Evolutionary conservation across 345 rosid genomes (phyloP).

Genomic region (Eucalyptus tenuipes): DNA sequence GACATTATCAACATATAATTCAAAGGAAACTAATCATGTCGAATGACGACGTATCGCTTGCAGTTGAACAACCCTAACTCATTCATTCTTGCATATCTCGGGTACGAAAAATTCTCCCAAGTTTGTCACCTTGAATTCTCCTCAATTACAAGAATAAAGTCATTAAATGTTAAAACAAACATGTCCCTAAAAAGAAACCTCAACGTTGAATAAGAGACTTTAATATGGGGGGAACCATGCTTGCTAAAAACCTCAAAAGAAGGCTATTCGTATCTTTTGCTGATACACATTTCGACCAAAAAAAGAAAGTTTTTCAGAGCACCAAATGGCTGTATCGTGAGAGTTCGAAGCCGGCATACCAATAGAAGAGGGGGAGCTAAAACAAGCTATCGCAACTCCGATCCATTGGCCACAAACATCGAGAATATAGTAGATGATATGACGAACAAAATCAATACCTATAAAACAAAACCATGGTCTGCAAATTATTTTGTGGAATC

Average conservation of each 20-base stretch:
- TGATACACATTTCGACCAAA: not conserved
- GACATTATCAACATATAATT: not conserved
- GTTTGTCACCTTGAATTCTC: not conserved
- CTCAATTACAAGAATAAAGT: not conserved
- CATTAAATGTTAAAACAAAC: not conserved
- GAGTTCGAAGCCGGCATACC: not conserved
- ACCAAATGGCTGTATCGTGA: not conserved
- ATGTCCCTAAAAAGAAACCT: not conserved
- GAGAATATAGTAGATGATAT: not conserved
- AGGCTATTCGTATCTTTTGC: not conserved
- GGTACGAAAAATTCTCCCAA: not conserved
- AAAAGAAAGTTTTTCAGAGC: not conserved
- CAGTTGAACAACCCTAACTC: not conserved
- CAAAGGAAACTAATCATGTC: not conserved
- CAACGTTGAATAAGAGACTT: not conserved
- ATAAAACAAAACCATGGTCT: not conserved
- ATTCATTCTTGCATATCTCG: not conserved
- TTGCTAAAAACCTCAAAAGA: not conserved
- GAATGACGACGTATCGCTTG: not conserved
- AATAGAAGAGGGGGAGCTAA: not conserved
- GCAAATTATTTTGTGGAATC: not conserved
- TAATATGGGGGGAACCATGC: not conserved
- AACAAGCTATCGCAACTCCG: not conserved
- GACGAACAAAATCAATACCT: not conserved
- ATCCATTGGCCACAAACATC: not conserved